These are phyloP conservation scores for Asterionellopsis glacialis DNA, from an alignment of 108 stramenopile genomes.

Conservation along the genomic window DNA sequence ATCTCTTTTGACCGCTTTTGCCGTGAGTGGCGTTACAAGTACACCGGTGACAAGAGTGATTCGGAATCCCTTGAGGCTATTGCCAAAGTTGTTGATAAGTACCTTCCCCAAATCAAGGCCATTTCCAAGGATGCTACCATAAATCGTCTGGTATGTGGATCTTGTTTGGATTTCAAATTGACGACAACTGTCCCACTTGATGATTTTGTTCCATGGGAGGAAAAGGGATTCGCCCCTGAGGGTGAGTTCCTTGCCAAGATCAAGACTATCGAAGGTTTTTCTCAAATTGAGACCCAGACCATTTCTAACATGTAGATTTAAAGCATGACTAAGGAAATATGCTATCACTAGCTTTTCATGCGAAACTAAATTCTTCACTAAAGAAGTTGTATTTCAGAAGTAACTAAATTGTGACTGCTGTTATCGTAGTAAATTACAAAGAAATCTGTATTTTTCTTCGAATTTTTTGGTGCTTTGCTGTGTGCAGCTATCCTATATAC, in stretches of 20 bases:
- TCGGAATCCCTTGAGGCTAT: conserved; percentile 72
- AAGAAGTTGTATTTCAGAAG: too few species aligned
- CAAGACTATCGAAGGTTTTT: conserved; percentile 85
- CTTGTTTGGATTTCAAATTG: conserved; percentile 85
- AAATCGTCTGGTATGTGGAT: conserved; percentile 81
- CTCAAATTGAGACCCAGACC: conserved; percentile 87
- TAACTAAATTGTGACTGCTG: too few species aligned
- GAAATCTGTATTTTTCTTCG: too few species aligned
- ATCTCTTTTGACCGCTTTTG: conserved; percentile 83
- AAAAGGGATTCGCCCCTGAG: conserved; percentile 68
- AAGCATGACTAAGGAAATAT: too few species aligned
- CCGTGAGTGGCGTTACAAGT: conserved; percentile 88
- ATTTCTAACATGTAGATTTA: conserved; percentile 77
- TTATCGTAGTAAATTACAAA: too few species aligned
- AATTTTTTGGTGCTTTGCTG: too few species aligned
- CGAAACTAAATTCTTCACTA: too few species aligned
- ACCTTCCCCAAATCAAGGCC: conserved; percentile 75
- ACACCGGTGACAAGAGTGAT: conserved; percentile 72
- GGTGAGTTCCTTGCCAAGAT: conserved; percentile 79
- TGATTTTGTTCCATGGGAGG: conserved; percentile 82
- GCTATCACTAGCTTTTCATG: too few species aligned
- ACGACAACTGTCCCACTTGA: conserved; percentile 78
- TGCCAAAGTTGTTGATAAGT: conserved; percentile 71
- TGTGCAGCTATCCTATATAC: too few species aligned
- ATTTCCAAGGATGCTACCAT: conserved; percentile 52